Percentiles rank a stretch among this genome's conserved stretches.
Evolutionary conservation across 495 filamentous ascomycete genomes (phyloP).

Genomic region (Mytilinidion resinicola): DNA sequence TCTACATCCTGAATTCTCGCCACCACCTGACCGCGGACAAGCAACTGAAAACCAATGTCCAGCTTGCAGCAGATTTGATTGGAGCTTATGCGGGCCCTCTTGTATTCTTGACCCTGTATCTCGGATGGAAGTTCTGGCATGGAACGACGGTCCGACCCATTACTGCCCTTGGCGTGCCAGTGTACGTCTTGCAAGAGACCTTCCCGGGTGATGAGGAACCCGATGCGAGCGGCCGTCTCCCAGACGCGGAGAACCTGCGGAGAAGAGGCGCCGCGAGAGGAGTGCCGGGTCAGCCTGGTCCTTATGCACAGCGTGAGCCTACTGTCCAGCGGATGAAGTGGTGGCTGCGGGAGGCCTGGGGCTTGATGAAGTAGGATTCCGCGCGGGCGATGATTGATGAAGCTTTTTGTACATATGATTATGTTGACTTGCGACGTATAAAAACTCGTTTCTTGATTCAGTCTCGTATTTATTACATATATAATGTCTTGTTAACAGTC

Average conservation of each 20-base stretch:
- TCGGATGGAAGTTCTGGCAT: constrained; percentile 1
- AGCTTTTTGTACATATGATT: too few relatives aligned
- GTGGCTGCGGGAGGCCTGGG: background rate
- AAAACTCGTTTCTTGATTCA: too few relatives aligned
- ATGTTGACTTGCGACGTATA: too few relatives aligned
- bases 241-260: background rate
- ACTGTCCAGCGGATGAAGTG: background rate
- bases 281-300: background rate
- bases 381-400: too few relatives aligned
- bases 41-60: background rate
- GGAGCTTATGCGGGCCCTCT: constrained; percentile 2
- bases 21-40: background rate
- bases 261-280: background rate
- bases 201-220: background rate
- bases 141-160: background rate
- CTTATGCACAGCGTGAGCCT: background rate
- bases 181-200: background rate
- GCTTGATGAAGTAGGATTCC: background rate
- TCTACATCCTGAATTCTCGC: constrained; percentile 17
- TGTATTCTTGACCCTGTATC: background rate
- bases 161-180: background rate
- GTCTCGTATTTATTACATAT: too few relatives aligned
- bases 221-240: background rate
- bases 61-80: constrained; percentile 1
- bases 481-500: too few relatives aligned